These are phyloP conservation scores for Phytophthora brassicae DNA, from an alignment of 352 stramenopile genomes.

Conservation along the genomic window DNA sequence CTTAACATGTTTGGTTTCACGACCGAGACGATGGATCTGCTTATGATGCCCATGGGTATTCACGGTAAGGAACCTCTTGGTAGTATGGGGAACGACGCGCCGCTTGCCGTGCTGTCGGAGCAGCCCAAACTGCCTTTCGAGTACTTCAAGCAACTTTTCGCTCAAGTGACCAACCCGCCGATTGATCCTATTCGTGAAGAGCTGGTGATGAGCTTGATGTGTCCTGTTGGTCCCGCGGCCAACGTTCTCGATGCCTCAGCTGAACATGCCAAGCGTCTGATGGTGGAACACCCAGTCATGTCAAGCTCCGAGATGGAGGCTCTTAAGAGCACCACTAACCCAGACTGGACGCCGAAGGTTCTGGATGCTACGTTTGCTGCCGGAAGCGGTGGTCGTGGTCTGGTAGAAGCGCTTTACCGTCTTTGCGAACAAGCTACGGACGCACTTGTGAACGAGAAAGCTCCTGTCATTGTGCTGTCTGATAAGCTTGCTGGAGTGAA, in stretches of 20 bases:
- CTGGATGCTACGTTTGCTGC: conserved; percentile 70
- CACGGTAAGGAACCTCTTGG: conserved; percentile 93
- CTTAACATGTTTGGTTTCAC: conserved; percentile 97
- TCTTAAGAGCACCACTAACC: conserved; percentile 79
- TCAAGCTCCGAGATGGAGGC: conserved; percentile 92
- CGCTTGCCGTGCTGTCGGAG: conserved; percentile 92
- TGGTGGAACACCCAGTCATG: conserved; percentile 94
- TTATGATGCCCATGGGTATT: conserved; percentile 95
- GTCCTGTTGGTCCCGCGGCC: conserved; percentile 93
- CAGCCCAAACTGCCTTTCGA: conserved; percentile 94
- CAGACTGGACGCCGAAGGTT: conserved; percentile 58
- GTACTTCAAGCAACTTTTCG: conserved; percentile 98
- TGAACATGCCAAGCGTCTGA: conserved; percentile 78
- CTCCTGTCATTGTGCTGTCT: conserved; percentile 90
- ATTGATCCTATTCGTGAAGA: conserved; percentile 98
- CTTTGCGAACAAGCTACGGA: conserved; percentile 94
- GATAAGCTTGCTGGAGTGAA: conserved; percentile 88
- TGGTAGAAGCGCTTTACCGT: conserved; percentile 87
- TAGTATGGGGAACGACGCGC: conserved; percentile 96
- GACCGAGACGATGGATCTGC: conserved; percentile 94
- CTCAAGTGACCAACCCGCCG: conserved; percentile 96
- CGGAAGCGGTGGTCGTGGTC: conserved; percentile 56
- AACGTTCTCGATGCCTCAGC: conserved; percentile 91
- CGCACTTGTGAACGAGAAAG: conserved; percentile 81
- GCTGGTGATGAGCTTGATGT: conserved; percentile 97